phyloP scores from a whole-genome alignment of 2,329 filamentous ascomycete species.

The Claviceps sp. region DNA sequence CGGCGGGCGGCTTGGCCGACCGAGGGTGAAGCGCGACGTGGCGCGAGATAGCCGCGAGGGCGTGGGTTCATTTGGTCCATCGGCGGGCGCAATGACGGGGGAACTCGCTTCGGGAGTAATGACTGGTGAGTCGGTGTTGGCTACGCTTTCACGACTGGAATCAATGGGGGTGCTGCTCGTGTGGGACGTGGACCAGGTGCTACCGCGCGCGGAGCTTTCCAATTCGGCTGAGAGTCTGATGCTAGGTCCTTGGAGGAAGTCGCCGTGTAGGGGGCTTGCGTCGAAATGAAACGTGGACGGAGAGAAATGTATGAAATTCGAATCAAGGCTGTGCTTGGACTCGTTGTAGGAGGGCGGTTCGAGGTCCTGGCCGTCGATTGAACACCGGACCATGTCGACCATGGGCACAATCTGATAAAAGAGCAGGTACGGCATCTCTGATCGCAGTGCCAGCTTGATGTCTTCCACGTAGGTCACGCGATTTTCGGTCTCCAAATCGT shows the following conservation, averaged over 20 bases:
- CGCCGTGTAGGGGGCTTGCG: conserved; percentile 12
- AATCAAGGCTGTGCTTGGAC: conserved; percentile 29
- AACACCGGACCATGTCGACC: conserved; percentile 46
- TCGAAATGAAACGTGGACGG: conserved; percentile 1
- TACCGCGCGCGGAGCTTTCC: conserved; percentile 34
- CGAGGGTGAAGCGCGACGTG: conserved; percentile 39
- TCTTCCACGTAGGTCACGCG: conserved; percentile 69
- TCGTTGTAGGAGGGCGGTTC: conserved; percentile 48
- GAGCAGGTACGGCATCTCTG: conserved; percentile 86
- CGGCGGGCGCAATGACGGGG: conserved; percentile 29
- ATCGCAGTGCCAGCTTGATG: conserved; percentile 57
- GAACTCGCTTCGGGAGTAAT: conserved; percentile 23
- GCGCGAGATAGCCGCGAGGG: conserved; percentile 43
- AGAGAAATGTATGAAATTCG: conserved; percentile 12
- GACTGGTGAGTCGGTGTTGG: conserved; percentile 32
- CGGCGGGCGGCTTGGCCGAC: conserved; percentile 37
- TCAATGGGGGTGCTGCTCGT: conserved; percentile 18
- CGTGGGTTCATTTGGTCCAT: conserved; percentile 43
- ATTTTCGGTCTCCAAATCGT: conserved; percentile 59
- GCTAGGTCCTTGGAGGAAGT: conserved; percentile 27
- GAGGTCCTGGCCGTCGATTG: conserved; percentile 31
- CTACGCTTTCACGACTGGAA: conserved; percentile 38
- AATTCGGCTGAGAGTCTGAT: conserved; percentile 43
- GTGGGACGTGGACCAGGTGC: conserved; percentile 27
- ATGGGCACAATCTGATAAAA: conserved; percentile 94